phyloP scores from a whole-genome alignment of 1,284 basidiomycete genomes.

The Omphalotus olearius region DNA sequence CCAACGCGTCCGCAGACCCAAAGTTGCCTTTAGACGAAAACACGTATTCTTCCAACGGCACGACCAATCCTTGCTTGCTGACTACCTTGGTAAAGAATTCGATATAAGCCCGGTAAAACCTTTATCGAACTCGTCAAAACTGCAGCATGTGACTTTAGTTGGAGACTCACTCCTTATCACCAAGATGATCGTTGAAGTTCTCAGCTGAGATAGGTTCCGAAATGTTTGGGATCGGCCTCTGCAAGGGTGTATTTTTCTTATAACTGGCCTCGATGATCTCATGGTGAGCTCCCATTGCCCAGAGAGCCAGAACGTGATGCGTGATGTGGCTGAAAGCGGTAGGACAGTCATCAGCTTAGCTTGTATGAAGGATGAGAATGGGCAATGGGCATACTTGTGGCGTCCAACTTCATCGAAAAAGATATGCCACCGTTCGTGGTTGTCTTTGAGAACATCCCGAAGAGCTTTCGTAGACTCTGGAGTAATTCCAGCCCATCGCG shows the following conservation, averaged over 20 bases:
- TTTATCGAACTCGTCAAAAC: too few species aligned
- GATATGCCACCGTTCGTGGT: constrained; percentile 39
- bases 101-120: constrained; percentile 51
- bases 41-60: constrained; percentile 48
- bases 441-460: constrained; percentile 32
- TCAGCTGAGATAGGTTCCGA: constrained; percentile 36
- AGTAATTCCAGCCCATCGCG: constrained; percentile 24
- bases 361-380: background rate
- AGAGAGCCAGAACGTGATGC: constrained; percentile 49
- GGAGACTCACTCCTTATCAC: constrained; percentile 41
- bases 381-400: constrained; percentile 33
- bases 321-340: constrained; percentile 38
- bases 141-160: too few species aligned
- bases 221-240: constrained; percentile 31
- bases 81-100: constrained; percentile 49
- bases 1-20: constrained; percentile 17
- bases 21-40: constrained; percentile 53
- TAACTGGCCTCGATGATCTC: constrained; percentile 39
- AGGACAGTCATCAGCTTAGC: background rate
- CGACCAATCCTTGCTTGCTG: constrained; percentile 34
- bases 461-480: constrained; percentile 30
- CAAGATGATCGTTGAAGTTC: constrained; percentile 47
- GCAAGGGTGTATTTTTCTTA: constrained; percentile 29
- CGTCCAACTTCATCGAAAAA: constrained; percentile 39
- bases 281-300: constrained; percentile 41